Base-by-base conservation (phyloP, 2,329 filamentous ascomycete species). In the Fusarium sp. region DNA sequence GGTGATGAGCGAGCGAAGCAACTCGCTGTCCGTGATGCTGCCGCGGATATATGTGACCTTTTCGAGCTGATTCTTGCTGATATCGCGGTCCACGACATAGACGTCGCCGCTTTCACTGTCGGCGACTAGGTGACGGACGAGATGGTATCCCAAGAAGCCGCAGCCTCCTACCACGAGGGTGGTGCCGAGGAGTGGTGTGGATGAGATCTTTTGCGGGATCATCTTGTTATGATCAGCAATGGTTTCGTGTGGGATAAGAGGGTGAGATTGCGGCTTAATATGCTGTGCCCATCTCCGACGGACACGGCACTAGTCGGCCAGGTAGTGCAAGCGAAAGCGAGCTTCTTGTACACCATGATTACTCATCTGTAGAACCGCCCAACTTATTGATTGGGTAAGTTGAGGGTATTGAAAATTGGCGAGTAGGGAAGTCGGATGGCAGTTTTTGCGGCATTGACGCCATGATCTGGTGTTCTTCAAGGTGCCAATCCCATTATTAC, bases 111-210 rank as follows among this genome's bases (percentile, higher is more conserved):
- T 74, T 10, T 70, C 71, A 2, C 60, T 24, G 24, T 81, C 78
- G 4, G 70, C 22, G 2, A 80, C 61, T 1, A 83, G 76, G 3
- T 77, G 68, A 1, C 66, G 35, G 20, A 83, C 81, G 3, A 83
- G 70, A 62, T 81, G 76, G 38, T 76, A 80, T 3, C 82, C 81
- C 1, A 83, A 47, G 29, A 81, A 83, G 13, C 82, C 80, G 45
- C 79, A 81, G 35, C 81, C 81, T 62, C 81, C 81, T 2, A 79
- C 73, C 9, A 83, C 76, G 6, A 74, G 54, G 6, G 45, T 58
- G 24, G 13, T 24, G 3, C 31, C 27, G 18, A 72, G 20, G 2
- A 59, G 16, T 10, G 67, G 40, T 24, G n/a, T 9, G 3, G 57
- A n/a, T 3, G 4, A 16, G 3, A 20, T 13, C 11, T 24, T 52